A percentile compares a stretch with the other conserved stretches of the same genome.
phyloP scores from a whole-genome alignment of 768 basidiomycete genomes.

The Naganishia onofrii region DNA sequence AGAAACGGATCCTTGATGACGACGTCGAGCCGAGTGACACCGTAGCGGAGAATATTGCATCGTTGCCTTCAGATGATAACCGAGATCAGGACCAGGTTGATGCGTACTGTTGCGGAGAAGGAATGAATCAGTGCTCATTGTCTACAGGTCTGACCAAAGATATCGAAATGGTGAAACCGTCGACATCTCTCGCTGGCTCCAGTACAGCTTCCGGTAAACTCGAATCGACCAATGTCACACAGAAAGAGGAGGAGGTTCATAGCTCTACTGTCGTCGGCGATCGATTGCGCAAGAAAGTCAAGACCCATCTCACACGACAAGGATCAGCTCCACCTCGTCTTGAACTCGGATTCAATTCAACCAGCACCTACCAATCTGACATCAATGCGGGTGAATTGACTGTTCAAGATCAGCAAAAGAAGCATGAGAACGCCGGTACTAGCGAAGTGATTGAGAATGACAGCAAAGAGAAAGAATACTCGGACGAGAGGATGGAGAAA shows the following conservation, averaged over 20 bases:
- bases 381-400: background rate
- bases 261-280: background rate
- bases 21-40: background rate
- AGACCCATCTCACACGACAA: background rate
- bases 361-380: background rate
- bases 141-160: too few species aligned
- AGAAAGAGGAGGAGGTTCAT: too few species aligned
- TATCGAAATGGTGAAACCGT: too few species aligned
- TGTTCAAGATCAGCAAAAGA: background rate
- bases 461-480: background rate
- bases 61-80: background rate
- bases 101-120: too few species aligned
- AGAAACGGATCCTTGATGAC: slow-evolving; percentile 5
- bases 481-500: slow-evolving; percentile 14
- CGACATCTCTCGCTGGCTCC: too few species aligned
- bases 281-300: slow-evolving; percentile 8
- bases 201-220: too few species aligned
- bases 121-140: too few species aligned
- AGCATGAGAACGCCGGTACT: background rate
- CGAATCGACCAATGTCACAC: too few species aligned
- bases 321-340: slow-evolving; percentile 22
- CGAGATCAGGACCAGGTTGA: background rate
- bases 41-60: background rate
- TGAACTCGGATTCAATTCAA: slow-evolving; percentile 4
- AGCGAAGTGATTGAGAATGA: background rate